Evolutionary conservation across 805 yeast species (phyloP).

Genomic region (Lachancea sp.): DNA sequence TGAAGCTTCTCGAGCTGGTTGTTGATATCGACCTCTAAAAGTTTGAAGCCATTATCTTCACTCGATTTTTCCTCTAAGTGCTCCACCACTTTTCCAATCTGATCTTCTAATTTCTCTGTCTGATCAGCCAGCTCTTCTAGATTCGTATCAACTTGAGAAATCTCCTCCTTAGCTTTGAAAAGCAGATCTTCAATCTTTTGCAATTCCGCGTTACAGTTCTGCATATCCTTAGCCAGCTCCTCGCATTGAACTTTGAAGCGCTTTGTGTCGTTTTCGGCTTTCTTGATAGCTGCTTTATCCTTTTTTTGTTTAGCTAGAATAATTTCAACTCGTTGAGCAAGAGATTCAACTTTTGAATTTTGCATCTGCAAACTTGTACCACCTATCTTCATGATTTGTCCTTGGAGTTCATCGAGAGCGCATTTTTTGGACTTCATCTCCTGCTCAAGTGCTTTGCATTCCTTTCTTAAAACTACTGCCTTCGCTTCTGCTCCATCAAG

Average conservation of each 20-base stretch:
- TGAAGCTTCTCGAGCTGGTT: constrained; percentile 56
- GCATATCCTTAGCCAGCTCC: constrained; percentile 44
- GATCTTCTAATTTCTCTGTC: constrained; percentile 37
- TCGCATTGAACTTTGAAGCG: constrained; percentile 45
- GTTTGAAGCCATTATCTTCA: constrained; percentile 50
- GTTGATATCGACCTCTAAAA: constrained; percentile 59
- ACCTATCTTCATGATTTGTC: constrained; percentile 81
- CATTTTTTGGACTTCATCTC: constrained; percentile 47
- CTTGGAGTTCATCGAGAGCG: constrained; percentile 57
- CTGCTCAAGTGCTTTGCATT: constrained; percentile 41
- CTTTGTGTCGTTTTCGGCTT: constrained; percentile 56
- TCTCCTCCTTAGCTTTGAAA: constrained; percentile 21
- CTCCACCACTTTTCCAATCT: constrained; percentile 39
- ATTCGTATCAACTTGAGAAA: constrained; percentile 32
- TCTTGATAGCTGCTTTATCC: constrained; percentile 50
- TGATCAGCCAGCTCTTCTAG: constrained; percentile 27
- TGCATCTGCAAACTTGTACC: constrained; percentile 79
- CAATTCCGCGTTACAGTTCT: constrained; percentile 34
- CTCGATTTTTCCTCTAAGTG: constrained; percentile 36
- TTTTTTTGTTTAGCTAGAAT: constrained; percentile 49
- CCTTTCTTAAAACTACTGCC: constrained; percentile 34
- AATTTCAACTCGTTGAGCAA: constrained; percentile 58
- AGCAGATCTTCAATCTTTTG: constrained; percentile 7
- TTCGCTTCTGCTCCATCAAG: constrained; percentile 34
- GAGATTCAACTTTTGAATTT: constrained; percentile 73